phyloP scores from a whole-genome alignment of 331 rosid genomes.

The Dryas integrifolia region DNA sequence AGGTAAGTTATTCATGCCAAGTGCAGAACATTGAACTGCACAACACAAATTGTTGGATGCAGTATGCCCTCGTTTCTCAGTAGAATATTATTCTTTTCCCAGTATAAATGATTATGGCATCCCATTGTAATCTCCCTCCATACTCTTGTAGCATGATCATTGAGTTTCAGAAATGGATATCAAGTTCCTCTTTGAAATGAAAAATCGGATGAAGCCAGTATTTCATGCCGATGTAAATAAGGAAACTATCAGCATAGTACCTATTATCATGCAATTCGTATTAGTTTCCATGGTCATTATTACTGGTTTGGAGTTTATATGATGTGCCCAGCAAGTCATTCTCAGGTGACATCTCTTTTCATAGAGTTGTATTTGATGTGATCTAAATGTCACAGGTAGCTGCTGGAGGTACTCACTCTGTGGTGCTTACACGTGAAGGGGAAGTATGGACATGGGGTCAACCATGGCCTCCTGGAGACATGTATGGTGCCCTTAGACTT shows the following conservation, averaged over 20 bases:
- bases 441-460: constrained; percentile 99
- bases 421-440: constrained; percentile 91
- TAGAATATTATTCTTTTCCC: not conserved
- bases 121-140: not conserved
- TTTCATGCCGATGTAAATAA: not conserved
- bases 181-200: not conserved
- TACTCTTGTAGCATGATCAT: not conserved
- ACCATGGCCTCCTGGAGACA: constrained; percentile 99
- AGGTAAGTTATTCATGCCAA: constrained; percentile 42
- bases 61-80: not conserved
- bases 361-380: not conserved
- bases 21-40: not conserved
- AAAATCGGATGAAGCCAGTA: not conserved
- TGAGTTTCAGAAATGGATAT: not conserved
- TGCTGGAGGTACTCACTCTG: constrained; percentile 99
- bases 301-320: not conserved
- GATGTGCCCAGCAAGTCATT: not conserved
- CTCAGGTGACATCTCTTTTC: not conserved
- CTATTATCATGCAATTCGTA: not conserved
- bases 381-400: constrained; percentile 61
- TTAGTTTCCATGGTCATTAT: not conserved
- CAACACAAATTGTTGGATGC: not conserved
- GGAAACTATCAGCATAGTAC: not conserved
- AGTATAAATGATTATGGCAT: not conserved
- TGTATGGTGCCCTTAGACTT: constrained; percentile 45